Base-by-base conservation (phyloP, 2,329 filamentous ascomycete species). In the Aspergillus sp. region DNA sequence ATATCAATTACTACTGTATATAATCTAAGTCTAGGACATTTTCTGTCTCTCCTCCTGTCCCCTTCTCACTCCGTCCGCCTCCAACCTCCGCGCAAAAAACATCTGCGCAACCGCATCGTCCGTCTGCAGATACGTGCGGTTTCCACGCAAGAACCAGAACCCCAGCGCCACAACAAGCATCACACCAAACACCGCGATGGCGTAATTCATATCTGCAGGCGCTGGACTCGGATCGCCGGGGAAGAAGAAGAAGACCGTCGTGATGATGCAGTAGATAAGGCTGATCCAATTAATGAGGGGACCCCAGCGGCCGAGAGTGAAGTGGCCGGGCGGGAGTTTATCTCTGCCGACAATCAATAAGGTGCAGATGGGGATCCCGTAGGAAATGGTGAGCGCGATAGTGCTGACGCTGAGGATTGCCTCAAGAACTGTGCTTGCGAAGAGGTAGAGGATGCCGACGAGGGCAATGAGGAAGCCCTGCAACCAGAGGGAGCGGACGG, bases 181-280 rank as follows among this genome's bases (percentile, higher is more conserved):
- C 19, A 83, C 75, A 0, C 80, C 82, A 61, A 84, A 84, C 3
- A 84, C 82, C 1, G 79, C 82, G 61, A 84, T 83, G 6, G 82
- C 82, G 64, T 79, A 84, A 65, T 84, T 84, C 82, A 84, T 84
- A 59, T 84, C 80, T 15, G 71, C 70, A 0, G 73, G 66, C 0
- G 73, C 60, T 0, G 82, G 81, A 51, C 76, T 75, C 0, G 81
- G 82, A 0, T 59, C 61, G 0, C 68, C 67, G 0, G 82, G 82
- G 61, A 84, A 84, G 68, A 84, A 80, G 75, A 83, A 84, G 66
- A 84, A 83, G 15, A 84, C 73, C 0, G 80, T 82, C 3, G 81
- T 83, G 42, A 84, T 65, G 47, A 64, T 67, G 65, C 81, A 83
- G 68, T 83, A 84, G 5, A 82, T 64, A n/a, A 83, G 66, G 3